These are phyloP conservation scores for Herpetomonas muscarum DNA, from an alignment of 208 protist species.

Conservation along the genomic window DNA sequence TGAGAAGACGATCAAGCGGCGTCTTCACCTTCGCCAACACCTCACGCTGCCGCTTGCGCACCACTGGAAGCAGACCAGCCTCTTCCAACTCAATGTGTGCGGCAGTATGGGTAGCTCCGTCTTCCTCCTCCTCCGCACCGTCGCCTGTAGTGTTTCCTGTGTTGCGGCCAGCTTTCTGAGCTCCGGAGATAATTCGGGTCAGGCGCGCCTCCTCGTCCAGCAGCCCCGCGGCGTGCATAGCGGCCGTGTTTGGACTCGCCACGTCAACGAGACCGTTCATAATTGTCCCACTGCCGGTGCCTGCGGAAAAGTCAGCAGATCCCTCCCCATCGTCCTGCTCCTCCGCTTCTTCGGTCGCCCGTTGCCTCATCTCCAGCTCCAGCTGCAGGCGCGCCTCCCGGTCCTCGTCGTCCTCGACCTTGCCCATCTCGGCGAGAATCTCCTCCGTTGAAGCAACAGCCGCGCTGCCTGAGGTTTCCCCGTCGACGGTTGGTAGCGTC, in stretches of 20 bases:
- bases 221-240: too few relatives aligned
- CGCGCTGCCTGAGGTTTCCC: background rate
- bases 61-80: slow-evolving; percentile 14
- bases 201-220: too few relatives aligned
- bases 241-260: too few relatives aligned
- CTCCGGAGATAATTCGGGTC: too few relatives aligned
- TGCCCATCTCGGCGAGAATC: slow-evolving; percentile 56
- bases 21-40: slow-evolving; percentile 29
- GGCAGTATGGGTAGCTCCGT: background rate
- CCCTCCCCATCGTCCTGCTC: slow-evolving; percentile 24
- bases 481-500: slow-evolving; percentile 22
- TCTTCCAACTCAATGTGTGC: slow-evolving; percentile 3
- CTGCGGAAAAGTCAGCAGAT: background rate
- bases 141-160: slow-evolving; percentile 2
- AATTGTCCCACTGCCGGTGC: too few relatives aligned
- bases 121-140: background rate
- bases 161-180: background rate
- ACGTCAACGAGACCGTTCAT: too few relatives aligned
- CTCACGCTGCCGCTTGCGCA: slow-evolving; percentile 49
- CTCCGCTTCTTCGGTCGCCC: slow-evolving; percentile 44
- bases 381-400: slow-evolving; percentile 46
- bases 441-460: slow-evolving; percentile 13
- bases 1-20: slow-evolving; percentile 52
- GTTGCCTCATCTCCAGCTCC: slow-evolving; percentile 51
- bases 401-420: slow-evolving; percentile 81